Evolutionary conservation across 106 monocot genomes (phyloP), one percentile per base, ranked within the genome.

Genomic region (Alisma plantagoaquatica): DNA sequence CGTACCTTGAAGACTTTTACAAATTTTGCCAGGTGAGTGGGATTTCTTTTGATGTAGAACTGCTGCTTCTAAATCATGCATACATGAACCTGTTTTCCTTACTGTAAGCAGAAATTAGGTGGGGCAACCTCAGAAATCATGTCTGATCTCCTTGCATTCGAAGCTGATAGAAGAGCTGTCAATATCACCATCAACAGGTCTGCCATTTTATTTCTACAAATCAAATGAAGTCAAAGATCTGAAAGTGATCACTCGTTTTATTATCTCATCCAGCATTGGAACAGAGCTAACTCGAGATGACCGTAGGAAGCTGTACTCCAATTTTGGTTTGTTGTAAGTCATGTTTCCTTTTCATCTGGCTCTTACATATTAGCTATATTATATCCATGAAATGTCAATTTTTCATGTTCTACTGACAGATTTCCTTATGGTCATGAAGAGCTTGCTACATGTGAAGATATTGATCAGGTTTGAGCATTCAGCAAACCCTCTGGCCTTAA

Each of bases 391-490:
- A 10, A 27, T 27, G 21, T 51, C 17, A 38, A 38, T 38, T 38
- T 38, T 38, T 6, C 14, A 38, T 7, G 14, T 7, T 38, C 43
- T 25, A 42, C 1, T 61, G n/a, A n/a, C n/a, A 98, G 98, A 45
- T 85, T 82, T 76, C 98, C 89, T 12, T 98, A 98, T 56, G 98
- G 90, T 41, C 90, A 98, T 70, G 98, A 90, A 66, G 98, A 90
- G 62, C 89, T 98, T 44, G 76, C 78, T 75, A 43, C 86, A 3
- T 85, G 74, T 57, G 98, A 98, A 68, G 98, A 90, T 45, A 62
- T 90, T 79, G 98, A 98, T 41, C 90, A 90, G 82, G 98, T 98
- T n/a, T n/a, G n/a, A n/a, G n/a, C n/a, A n/a, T n/a, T n/a, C n/a
- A n/a, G n/a, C n/a, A n/a, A n/a, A n/a, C n/a, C n/a, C n/a, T n/a